Conservation (phyloP, 176 grass and related monocot species). For the Bolboschoenus planiculmis region DNA sequence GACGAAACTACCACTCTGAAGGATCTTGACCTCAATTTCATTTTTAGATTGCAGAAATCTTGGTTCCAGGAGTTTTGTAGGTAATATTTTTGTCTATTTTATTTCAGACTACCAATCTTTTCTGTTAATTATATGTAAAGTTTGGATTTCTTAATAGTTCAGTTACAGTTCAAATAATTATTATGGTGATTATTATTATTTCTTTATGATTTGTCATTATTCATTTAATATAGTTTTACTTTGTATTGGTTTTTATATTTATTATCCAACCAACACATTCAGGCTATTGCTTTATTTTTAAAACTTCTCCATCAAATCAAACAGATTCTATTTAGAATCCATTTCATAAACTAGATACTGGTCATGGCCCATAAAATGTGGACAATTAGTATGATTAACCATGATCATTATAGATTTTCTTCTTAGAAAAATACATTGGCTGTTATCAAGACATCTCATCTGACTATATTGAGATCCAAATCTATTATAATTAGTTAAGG, state of each 20-base stretch:
- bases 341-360: not conserved
- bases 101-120: not conserved
- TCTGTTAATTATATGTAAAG: not conserved
- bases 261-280: not conserved
- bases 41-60: slow-evolving; percentile 79
- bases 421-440: not conserved
- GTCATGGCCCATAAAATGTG: not conserved
- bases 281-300: not conserved
- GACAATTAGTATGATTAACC: not conserved
- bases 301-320: not conserved
- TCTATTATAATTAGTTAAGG: not conserved
- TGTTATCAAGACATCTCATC: not conserved
- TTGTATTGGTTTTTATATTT: not conserved
- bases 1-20: slow-evolving; percentile 94
- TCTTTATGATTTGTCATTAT: too few species aligned
- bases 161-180: not conserved
- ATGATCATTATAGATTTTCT: not conserved
- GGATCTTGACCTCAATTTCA: slow-evolving; percentile 98
- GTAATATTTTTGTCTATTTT: slow-evolving; percentile 28
- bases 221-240: not conserved
- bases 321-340: not conserved
- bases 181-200: too few species aligned
- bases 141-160: not conserved
- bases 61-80: slow-evolving; percentile 96
- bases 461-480: not conserved